Evolutionary conservation across 345 rosid genomes (phyloP).

Genomic region (Gossypium stocksii): DNA sequence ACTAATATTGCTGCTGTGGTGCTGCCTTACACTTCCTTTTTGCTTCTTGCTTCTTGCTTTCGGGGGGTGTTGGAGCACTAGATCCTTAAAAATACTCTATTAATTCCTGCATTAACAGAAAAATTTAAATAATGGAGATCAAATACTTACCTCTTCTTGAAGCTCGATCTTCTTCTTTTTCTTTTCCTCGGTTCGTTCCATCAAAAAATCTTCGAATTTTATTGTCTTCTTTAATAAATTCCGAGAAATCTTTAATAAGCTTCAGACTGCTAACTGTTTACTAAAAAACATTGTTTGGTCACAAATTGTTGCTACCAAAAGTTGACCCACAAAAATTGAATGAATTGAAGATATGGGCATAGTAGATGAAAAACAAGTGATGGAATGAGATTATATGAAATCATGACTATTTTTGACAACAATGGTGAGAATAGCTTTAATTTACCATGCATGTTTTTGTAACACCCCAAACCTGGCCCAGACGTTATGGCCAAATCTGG

Average conservation of each 20-base stretch:
- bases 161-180: conserved; percentile 41
- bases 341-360: not conserved
- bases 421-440: not conserved
- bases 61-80: no score
- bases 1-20: no score
- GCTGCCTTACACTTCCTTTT: no score
- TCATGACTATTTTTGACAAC: not conserved
- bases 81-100: not conserved
- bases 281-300: not conserved
- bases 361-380: not conserved
- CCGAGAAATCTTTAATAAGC: not conserved
- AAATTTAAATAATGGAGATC: not conserved
- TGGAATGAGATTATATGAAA: not conserved
- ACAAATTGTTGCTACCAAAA: not conserved
- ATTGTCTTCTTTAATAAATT: no score
- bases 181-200: conserved; percentile 42
- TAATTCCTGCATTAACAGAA: not conserved
- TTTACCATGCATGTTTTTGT: not conserved
- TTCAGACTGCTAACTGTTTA: not conserved
- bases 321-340: not conserved
- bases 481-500: no score
- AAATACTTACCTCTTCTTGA: conserved; percentile 44
- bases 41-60: no score
- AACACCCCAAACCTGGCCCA: no score
- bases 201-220: conserved; percentile 77